Evolutionary conservation across 176 grass and related monocot species (phyloP).

Genomic region (Miscanthus lutarioriparius): DNA sequence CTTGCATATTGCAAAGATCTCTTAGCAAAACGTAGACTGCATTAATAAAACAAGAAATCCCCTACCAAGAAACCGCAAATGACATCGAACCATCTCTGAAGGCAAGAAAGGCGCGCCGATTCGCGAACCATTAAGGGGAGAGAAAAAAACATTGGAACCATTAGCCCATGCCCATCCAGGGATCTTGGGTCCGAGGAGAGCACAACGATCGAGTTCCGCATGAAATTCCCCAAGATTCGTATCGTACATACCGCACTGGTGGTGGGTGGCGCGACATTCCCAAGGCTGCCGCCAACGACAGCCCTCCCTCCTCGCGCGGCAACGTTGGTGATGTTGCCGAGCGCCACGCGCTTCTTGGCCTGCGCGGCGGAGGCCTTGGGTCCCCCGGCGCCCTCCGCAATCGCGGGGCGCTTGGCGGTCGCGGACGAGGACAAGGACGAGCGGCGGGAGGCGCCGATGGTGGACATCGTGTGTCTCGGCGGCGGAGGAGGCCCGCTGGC

Average conservation of each 20-base stretch:
- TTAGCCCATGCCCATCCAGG: not conserved
- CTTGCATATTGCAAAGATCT: not conserved
- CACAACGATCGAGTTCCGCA: not conserved
- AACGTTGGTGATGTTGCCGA: slow-evolving; percentile 74
- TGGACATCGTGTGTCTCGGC: slow-evolving; percentile 35
- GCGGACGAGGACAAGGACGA: slow-evolving; percentile 32
- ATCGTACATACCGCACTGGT: slow-evolving; percentile 43
- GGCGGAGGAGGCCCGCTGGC: not conserved
- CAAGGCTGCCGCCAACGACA: not conserved
- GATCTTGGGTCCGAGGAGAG: not conserved
- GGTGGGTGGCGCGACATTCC: slow-evolving; percentile 28
- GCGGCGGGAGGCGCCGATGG: slow-evolving; percentile 36
- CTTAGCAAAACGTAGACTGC: not conserved
- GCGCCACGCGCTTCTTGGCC: slow-evolving; percentile 95
- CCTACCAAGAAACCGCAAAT: not conserved
- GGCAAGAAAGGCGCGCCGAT: slow-evolving; percentile 6
- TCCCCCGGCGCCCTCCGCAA: slow-evolving; percentile 38
- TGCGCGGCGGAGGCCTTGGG: slow-evolving; percentile 31
- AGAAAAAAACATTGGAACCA: not conserved
- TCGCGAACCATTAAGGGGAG: not conserved
- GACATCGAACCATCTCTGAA: not conserved
- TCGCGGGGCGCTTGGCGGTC: slow-evolving; percentile 55
- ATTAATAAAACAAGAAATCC: not conserved
- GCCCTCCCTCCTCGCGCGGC: slow-evolving; percentile 11
- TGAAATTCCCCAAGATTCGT: not conserved